A percentile compares a stretch with the other conserved stretches of the same genome.
Evolutionary conservation across 495 filamentous ascomycete species (phyloP).

Genomic region (Aspergillus diversus): DNA sequence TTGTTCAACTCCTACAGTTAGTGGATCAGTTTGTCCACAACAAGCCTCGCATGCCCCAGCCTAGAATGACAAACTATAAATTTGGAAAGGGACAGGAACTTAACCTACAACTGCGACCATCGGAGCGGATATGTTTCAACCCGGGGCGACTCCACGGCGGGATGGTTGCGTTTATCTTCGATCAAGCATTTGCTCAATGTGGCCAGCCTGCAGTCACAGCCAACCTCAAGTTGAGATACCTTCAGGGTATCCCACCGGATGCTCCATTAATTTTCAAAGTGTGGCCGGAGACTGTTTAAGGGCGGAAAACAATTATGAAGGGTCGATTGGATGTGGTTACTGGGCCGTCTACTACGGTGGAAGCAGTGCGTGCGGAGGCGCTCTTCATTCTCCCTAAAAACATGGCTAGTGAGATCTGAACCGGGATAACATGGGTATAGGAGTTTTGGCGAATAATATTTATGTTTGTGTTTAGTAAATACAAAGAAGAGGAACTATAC

Average conservation of each 20-base stretch:
- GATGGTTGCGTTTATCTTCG: neutral
- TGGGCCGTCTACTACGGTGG: neutral
- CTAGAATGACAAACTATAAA: too few species aligned
- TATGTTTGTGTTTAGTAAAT: neutral
- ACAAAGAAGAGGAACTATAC: neutral
- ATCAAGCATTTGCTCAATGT: neutral
- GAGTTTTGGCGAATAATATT: neutral
- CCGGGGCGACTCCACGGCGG: neutral
- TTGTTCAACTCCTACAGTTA: too few species aligned
- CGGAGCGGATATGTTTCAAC: neutral
- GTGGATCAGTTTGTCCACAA: too few species aligned
- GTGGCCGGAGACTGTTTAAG: neutral
- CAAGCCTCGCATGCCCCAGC: too few species aligned
- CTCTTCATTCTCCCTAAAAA: neutral
- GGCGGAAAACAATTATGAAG: neutral
- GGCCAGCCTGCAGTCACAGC: neutral
- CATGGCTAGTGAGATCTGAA: neutral
- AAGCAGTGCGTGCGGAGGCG: neutral
- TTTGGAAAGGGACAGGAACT: too few species aligned
- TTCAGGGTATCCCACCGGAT: neutral
- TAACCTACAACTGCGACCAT: neutral
- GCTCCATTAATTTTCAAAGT: neutral
- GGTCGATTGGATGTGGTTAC: neutral
- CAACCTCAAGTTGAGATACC: neutral
- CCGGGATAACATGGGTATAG: too few species aligned